Percentiles rank a stretch among this genome's conserved stretches.
These are phyloP conservation scores for Myriosclerotinia duriaeana DNA, from an alignment of 2,329 filamentous ascomycete species.

Conservation along the genomic window DNA sequence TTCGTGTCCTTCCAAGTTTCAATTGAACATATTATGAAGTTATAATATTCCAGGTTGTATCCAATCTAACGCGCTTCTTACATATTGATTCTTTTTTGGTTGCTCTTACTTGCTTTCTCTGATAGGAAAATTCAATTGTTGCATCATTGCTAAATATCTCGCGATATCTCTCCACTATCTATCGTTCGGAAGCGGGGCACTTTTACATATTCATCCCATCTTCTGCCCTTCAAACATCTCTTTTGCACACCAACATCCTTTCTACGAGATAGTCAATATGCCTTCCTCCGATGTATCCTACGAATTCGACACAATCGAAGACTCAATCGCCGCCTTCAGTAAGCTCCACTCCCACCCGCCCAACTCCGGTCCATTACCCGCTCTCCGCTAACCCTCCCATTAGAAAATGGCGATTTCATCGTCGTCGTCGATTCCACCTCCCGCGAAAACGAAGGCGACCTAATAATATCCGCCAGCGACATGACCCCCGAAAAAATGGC, in stretches of 20 bases:
- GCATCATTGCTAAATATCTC: neutral
- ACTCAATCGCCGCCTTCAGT: conserved; percentile 65
- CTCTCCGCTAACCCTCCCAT: conserved; percentile 26
- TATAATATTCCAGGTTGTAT: neutral
- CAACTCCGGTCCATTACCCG: neutral
- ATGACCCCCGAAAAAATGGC: conserved; percentile 89
- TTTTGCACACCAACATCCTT: neutral
- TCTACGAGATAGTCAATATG: conserved; percentile 30
- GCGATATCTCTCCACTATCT: conserved; percentile 16
- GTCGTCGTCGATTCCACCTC: conserved; percentile 89
- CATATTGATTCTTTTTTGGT: neutral
- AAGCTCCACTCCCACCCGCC: conserved; percentile 37
- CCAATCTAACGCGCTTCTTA: neutral
- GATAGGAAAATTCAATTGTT: neutral
- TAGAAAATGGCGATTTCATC: conserved; percentile 84
- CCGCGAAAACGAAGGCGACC: conserved; percentile 96
- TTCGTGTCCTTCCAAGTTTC: neutral
- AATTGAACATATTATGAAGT: neutral
- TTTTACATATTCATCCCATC: conserved; percentile 20
- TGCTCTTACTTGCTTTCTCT: neutral
- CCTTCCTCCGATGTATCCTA: conserved; percentile 36
- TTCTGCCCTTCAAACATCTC: neutral
- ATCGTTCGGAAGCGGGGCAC: conserved; percentile 23
- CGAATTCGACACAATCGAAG: conserved; percentile 65
- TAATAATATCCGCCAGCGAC: conserved; percentile 87